Evolutionary conservation across 805 yeast species (phyloP).

Genomic region (Ogataea neopini): DNA sequence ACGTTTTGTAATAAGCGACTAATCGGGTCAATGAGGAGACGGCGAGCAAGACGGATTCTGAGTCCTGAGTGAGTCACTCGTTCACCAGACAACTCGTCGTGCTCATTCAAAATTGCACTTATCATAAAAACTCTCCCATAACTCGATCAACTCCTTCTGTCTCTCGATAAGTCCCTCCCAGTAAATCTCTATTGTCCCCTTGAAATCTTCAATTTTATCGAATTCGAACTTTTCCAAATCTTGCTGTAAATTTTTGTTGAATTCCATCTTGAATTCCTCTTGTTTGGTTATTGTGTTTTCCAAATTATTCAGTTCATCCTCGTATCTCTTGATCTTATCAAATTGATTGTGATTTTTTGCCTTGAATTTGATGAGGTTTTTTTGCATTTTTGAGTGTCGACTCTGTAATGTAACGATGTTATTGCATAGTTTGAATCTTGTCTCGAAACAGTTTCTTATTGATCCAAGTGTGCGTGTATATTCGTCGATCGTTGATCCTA

Average conservation of each 20-base stretch:
- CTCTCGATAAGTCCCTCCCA: constrained; percentile 89
- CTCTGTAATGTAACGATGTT: constrained; percentile 47
- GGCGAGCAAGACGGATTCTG: no score
- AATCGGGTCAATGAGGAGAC: no score
- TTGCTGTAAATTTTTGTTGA: constrained; percentile 62
- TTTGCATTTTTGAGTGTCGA: constrained; percentile 46
- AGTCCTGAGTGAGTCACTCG: no score
- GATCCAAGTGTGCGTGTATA: constrained; percentile 78
- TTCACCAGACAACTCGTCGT: no score
- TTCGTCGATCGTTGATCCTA: constrained; percentile 87
- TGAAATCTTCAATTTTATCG: constrained; percentile 78
- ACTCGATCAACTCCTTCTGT: constrained; percentile 86
- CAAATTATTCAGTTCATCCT: constrained; percentile 57
- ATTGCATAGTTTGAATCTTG: constrained; percentile 60
- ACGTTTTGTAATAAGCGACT: no score
- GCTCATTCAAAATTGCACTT: constrained; percentile 33
- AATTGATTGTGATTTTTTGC: constrained; percentile 49
- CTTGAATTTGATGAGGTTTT: constrained; percentile 44
- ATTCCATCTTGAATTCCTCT: constrained; percentile 59
- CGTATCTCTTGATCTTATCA: constrained; percentile 60
- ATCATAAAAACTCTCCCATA: constrained; percentile 88
- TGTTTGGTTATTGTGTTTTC: constrained; percentile 54
- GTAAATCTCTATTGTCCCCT: constrained; percentile 86
- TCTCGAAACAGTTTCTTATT: constrained; percentile 69
- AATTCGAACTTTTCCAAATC: constrained; percentile 72